phyloP scores from a whole-genome alignment of 1,139 yeast species.

The Hanseniaspora gamundiae region DNA sequence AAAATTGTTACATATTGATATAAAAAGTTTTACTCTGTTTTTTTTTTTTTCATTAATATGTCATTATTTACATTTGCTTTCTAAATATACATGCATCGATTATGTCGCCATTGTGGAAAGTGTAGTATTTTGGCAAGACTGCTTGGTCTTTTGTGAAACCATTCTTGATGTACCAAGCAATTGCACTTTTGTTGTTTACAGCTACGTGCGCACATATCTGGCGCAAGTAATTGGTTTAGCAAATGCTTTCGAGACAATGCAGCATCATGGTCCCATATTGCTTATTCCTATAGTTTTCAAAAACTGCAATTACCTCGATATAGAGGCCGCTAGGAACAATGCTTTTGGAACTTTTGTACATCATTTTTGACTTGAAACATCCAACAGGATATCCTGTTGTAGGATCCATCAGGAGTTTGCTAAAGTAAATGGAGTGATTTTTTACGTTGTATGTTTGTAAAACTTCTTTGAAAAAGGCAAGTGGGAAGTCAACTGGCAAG shows the following conservation, averaged over 20 bases:
- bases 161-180: conserved; percentile 42
- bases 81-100: conserved; percentile 35
- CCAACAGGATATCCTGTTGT: conserved; percentile 45
- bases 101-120: conserved; percentile 32
- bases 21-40: conserved; percentile 2
- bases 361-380: conserved; percentile 42
- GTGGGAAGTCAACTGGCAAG: conserved; percentile 13
- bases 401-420: background rate
- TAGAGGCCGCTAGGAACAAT: conserved; percentile 38
- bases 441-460: conserved; percentile 8
- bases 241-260: conserved; percentile 40
- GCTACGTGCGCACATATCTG: conserved; percentile 52
- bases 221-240: conserved; percentile 42
- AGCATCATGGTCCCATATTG: conserved; percentile 56
- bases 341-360: conserved; percentile 15
- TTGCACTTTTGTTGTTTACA: conserved; percentile 31
- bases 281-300: conserved; percentile 43
- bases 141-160: conserved; percentile 37
- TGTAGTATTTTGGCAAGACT: conserved; percentile 38
- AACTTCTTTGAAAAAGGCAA: conserved; percentile 12
- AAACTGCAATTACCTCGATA: conserved; percentile 55
- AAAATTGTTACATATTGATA: too few relatives aligned
- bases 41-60: conserved; percentile 5
- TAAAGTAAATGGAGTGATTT: background rate
- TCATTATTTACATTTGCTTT: conserved; percentile 16